Evolutionary conservation across 768 basidiomycete species (phyloP).

Genomic region (Hemileccinum impolitum): DNA sequence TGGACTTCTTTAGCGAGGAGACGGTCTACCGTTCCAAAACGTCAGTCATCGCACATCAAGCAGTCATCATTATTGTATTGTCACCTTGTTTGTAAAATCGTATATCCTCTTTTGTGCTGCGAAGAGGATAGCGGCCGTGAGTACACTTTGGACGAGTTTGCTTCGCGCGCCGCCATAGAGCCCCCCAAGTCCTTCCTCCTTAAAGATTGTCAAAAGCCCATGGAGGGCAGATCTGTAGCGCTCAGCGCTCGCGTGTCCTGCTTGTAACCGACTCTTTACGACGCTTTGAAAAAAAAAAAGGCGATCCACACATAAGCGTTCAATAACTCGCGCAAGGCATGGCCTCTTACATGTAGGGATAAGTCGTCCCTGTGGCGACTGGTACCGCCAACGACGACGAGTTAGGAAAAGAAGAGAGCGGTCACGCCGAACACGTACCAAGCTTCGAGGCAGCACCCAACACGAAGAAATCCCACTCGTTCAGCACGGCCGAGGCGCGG

Average conservation of each 20-base stretch:
- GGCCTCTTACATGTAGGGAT: slow-evolving; percentile 65
- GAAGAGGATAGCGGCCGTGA: slow-evolving; percentile 93
- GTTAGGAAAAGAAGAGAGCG: not conserved
- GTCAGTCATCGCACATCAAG: slow-evolving; percentile 1
- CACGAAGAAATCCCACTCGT: slow-evolving; percentile 89
- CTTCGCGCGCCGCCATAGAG: slow-evolving; percentile 84
- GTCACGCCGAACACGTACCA: slow-evolving; percentile 38
- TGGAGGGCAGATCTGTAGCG: slow-evolving; percentile 74
- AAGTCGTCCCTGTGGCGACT: slow-evolving; percentile 59
- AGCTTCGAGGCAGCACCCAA: slow-evolving; percentile 95
- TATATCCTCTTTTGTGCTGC: slow-evolving; percentile 82
- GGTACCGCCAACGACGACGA: not conserved
- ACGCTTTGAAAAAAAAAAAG: slow-evolving; percentile 37
- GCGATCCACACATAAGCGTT: not conserved
- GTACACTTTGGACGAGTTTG: slow-evolving; percentile 88
- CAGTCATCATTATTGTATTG: not conserved
- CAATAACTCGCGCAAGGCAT: not conserved
- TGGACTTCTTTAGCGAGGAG: slow-evolving; percentile 9
- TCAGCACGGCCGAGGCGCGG: slow-evolving; percentile 48
- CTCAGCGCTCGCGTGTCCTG: slow-evolving; percentile 62
- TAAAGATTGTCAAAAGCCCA: slow-evolving; percentile 74
- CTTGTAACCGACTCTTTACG: slow-evolving; percentile 77
- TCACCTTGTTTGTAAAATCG: slow-evolving; percentile 59
- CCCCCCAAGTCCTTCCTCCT: slow-evolving; percentile 76
- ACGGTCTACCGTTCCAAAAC: slow-evolving; percentile 10